Evolutionary conservation across 2,329 filamentous ascomycete genomes (phyloP).

Genomic region (Fusarium graminum): DNA sequence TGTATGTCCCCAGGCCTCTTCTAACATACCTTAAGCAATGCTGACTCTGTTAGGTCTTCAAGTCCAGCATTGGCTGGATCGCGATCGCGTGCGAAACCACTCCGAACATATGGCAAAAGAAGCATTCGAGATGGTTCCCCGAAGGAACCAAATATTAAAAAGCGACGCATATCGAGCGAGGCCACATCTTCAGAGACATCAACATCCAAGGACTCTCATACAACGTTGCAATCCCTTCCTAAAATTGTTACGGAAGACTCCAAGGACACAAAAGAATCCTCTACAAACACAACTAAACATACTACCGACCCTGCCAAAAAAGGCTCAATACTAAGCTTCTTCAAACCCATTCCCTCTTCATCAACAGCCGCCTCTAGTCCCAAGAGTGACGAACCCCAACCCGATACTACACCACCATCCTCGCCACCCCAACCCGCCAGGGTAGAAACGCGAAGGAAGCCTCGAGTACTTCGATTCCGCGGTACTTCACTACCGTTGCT

Average conservation of each 20-base stretch:
- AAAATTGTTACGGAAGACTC: neutral
- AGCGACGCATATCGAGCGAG: constrained; percentile 27
- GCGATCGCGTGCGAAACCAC: constrained; percentile 52
- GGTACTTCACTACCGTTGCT: constrained; percentile 35
- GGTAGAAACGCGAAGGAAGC: constrained; percentile 37
- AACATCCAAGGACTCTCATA: neutral
- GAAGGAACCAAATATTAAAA: constrained; percentile 44
- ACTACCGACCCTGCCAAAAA: constrained; percentile 38
- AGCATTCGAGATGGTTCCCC: constrained; percentile 47
- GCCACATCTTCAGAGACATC: neutral
- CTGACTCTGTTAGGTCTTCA: constrained; percentile 51
- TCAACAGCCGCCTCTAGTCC: constrained; percentile 22
- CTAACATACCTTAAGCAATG: accelerated
- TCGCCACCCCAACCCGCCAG: constrained; percentile 28
- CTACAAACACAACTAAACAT: neutral
- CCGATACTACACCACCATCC: constrained; percentile 43
- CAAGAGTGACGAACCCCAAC: constrained; percentile 34
- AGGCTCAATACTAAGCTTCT: constrained; percentile 58
- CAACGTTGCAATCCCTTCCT: neutral
- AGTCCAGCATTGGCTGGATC: constrained; percentile 42
- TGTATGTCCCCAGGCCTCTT: neutral
- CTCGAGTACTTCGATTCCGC: constrained; percentile 51
- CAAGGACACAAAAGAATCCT: neutral
- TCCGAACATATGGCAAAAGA: constrained; percentile 59
- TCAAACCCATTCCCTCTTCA: constrained; percentile 52